These are phyloP conservation scores for Solanum tarapatanum DNA, from an alignment of 257 asterid genomes.

Conservation along the genomic window DNA sequence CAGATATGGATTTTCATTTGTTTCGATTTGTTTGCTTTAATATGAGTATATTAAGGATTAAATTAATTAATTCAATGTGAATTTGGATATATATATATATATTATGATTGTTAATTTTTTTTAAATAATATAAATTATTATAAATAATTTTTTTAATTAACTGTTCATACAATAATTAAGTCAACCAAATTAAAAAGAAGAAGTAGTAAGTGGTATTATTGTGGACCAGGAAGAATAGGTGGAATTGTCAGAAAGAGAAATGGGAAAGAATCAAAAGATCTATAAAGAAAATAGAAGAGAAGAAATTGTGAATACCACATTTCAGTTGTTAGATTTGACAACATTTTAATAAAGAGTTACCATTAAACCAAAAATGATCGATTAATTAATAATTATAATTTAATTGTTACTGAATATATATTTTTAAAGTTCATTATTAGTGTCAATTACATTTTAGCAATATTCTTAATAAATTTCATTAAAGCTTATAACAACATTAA, in stretches of 20 bases:
- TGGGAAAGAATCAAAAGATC: neutral
- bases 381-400: no score
- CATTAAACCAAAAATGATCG: no score
- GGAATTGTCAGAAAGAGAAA: neutral
- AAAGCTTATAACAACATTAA: neutral
- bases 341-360: neutral
- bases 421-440: no score
- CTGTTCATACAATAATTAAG: neutral
- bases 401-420: no score
- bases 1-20: neutral
- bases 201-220: no score
- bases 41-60: neutral
- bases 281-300: no score
- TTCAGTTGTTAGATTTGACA: neutral
- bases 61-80: neutral
- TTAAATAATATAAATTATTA: no score
- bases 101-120: no score
- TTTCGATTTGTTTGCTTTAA: neutral
- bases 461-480: neutral
- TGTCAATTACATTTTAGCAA: neutral
- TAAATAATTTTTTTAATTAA: no score
- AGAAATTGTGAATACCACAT: neutral
- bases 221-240: neutral
- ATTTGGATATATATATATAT: no score
- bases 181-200: neutral